phyloP scores from a whole-genome alignment of 495 filamentous ascomycete genomes.

The Lentithecium fluviatile region DNA sequence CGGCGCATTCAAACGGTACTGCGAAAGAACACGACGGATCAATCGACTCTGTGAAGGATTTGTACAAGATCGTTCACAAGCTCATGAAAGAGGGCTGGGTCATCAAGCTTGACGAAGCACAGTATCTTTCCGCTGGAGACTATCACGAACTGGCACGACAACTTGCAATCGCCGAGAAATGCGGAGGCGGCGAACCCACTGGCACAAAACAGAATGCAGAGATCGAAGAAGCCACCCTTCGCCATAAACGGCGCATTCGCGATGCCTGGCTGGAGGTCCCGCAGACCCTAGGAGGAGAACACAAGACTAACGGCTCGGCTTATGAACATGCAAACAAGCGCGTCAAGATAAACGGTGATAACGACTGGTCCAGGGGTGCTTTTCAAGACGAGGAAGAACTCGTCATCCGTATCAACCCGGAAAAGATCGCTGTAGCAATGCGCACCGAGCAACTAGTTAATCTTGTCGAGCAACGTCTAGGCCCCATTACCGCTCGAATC shows the following conservation, averaged over 20 bases:
- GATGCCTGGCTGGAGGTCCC: conserved; percentile 6
- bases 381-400: conserved; percentile 48
- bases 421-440: conserved; percentile 76
- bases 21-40: conserved; percentile 2
- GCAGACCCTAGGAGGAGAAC: neutral
- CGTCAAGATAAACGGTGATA: conserved; percentile 2
- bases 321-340: conserved; percentile 19
- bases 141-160: conserved; percentile 11
- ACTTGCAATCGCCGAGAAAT: neutral
- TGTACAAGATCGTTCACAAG: conserved; percentile 13
- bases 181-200: conserved; percentile 1
- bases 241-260: conserved; percentile 14
- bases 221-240: neutral
- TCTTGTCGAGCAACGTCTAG: conserved; percentile 58
- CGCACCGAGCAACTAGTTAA: conserved; percentile 73
- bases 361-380: neutral
- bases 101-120: conserved; percentile 6
- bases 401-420: conserved; percentile 78
- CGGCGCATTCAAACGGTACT: neutral
- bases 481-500: conserved; percentile 65
- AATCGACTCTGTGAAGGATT: conserved; percentile 10
- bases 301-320: neutral
- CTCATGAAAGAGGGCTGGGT: conserved; percentile 22
- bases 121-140: conserved; percentile 22
- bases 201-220: conserved; percentile 9